Conservation (phyloP, 306 rosid species). For the Begonia fuchsioides region DNA sequence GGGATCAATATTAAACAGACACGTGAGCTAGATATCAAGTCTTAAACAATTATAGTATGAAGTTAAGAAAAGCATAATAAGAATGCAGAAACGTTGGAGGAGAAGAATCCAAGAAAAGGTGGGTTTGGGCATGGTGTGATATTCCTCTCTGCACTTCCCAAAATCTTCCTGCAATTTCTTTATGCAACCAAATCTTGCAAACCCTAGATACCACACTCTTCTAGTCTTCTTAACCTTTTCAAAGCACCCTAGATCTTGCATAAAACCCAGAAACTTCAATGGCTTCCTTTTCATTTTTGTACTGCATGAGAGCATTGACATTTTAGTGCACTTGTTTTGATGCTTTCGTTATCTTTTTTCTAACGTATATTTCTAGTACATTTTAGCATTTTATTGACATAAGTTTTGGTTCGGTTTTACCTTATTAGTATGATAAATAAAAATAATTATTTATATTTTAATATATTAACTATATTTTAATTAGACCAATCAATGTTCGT, state of each 20-base stretch:
- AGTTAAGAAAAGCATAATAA: too few relatives aligned
- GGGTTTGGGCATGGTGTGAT: slow-evolving; percentile 47
- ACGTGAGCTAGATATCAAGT: too few relatives aligned
- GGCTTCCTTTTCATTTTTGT: slow-evolving; percentile 18
- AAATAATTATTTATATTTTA: too few relatives aligned
- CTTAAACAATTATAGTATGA: too few relatives aligned
- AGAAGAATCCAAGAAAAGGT: slow-evolving; percentile 55
- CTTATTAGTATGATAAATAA: too few relatives aligned
- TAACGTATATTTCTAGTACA: too few relatives aligned
- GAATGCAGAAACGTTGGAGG: slow-evolving; percentile 2
- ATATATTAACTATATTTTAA: too few relatives aligned
- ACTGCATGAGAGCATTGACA: slow-evolving; percentile 28
- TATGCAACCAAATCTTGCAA: slow-evolving; percentile 59
- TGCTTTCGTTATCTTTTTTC: too few relatives aligned
- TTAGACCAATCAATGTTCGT: too few relatives aligned
- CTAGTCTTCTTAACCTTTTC: not conserved
- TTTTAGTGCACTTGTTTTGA: not conserved
- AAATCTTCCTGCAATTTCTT: slow-evolving; percentile 74
- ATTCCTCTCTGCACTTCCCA: slow-evolving; percentile 49
- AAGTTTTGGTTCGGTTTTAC: too few relatives aligned
- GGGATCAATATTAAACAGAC: too few relatives aligned
- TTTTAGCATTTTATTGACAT: too few relatives aligned
- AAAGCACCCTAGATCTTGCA: slow-evolving; percentile 49
- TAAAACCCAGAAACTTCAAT: slow-evolving; percentile 28
- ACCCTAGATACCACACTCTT: slow-evolving; percentile 7